Conservation (phyloP, 2,329 filamentous ascomycete species). For the Paraphoma chrysanthemicola region DNA sequence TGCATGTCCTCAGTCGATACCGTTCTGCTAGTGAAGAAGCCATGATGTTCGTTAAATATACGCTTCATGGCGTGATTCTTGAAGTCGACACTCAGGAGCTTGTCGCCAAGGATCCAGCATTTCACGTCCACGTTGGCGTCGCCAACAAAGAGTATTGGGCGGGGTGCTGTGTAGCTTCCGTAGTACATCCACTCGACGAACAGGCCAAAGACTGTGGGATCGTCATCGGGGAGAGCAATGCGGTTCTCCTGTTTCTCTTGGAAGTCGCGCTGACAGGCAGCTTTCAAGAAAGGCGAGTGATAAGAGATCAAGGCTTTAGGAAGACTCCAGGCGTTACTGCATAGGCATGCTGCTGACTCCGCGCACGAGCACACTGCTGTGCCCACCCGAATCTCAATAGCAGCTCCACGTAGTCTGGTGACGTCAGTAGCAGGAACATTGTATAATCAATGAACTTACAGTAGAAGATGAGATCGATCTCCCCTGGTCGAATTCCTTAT, state of each 20-base stretch:
- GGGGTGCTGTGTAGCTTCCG: slow-evolving; percentile 3
- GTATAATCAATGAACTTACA: not conserved
- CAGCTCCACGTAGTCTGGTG: slow-evolving; percentile 8
- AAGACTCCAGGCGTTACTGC: slow-evolving; percentile 8
- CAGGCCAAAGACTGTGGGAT: slow-evolving; percentile 12
- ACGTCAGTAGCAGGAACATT: not conserved
- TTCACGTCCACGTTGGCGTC: not conserved
- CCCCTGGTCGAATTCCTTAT: not conserved
- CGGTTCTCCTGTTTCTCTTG: slow-evolving; percentile 13
- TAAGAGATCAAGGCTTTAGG: slow-evolving; percentile 17
- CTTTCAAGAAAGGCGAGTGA: slow-evolving; percentile 16
- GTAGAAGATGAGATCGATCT: not conserved
- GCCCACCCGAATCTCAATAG: slow-evolving; percentile 11
- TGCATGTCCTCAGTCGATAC: slow-evolving; percentile 1
- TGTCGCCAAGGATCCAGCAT: slow-evolving; percentile 15
- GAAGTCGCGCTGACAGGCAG: slow-evolving; percentile 11
- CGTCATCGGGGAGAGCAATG: slow-evolving; percentile 16
- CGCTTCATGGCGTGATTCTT: slow-evolving; percentile 16
- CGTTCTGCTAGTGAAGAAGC: not conserved
- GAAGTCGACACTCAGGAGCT: slow-evolving; percentile 9
- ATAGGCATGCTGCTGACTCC: not conserved
- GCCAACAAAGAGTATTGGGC: not conserved
- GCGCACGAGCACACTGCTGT: not conserved
- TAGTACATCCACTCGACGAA: slow-evolving; percentile 27
- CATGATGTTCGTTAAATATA: slow-evolving; percentile 1